phyloP scores from a whole-genome alignment of 2,329 filamentous ascomycete genomes.

The Colletotrichum chlorophyti region DNA sequence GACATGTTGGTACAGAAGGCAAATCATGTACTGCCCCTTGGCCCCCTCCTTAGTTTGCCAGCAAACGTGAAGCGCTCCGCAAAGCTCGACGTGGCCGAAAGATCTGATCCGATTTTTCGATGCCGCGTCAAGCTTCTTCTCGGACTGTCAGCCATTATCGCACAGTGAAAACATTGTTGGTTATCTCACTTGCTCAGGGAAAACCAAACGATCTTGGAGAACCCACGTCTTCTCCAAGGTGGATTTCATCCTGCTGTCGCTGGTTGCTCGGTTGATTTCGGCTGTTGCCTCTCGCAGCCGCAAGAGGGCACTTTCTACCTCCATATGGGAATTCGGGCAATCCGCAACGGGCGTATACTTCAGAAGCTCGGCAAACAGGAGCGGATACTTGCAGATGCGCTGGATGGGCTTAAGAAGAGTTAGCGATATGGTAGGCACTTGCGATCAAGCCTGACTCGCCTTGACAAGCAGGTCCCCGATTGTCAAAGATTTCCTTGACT shows the following conservation, averaged over 20 bases:
- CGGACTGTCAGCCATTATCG: background rate
- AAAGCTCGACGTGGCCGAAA: constrained; percentile 81
- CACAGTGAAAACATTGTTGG: too few relatives aligned
- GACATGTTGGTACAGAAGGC: constrained; percentile 81
- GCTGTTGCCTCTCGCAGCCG: constrained; percentile 76
- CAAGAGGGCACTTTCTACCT: constrained; percentile 76
- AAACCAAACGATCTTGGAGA: constrained; percentile 81
- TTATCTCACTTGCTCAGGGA: constrained; percentile 75
- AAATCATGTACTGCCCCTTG: constrained; percentile 83
- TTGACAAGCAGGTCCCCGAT: constrained; percentile 91
- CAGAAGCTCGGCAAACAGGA: constrained; percentile 84
- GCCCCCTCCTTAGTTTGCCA: constrained; percentile 76
- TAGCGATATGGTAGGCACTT: background rate
- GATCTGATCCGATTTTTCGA: constrained; percentile 75
- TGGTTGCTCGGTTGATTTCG: constrained; percentile 85
- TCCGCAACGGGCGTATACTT: constrained; percentile 85
- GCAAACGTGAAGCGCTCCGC: constrained; percentile 82
- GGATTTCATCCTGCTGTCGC: constrained; percentile 73
- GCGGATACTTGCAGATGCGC: constrained; percentile 86
- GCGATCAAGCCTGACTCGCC: constrained; percentile 52
- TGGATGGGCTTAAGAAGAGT: constrained; percentile 76
- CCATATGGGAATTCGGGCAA: constrained; percentile 82
- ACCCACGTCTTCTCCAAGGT: constrained; percentile 83
- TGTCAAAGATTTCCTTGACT: constrained; percentile 77
- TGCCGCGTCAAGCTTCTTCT: constrained; percentile 55